Percentiles rank a stretch among this genome's conserved stretches.
These are phyloP conservation scores for Polygonum aviculare DNA, from an alignment of 148 eudicot species.

Conservation along the genomic window DNA sequence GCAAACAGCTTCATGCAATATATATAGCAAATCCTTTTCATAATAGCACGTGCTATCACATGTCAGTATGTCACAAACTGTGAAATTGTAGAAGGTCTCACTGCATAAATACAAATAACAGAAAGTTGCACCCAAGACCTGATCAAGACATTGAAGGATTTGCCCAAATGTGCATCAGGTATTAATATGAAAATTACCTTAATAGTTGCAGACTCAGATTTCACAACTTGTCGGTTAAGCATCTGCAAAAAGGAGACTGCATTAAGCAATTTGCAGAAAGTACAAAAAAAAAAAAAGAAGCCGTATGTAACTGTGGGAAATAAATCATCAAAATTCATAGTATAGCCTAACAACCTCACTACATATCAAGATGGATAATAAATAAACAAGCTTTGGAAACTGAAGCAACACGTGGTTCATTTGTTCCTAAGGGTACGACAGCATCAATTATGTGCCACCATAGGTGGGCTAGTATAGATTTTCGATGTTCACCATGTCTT, in stretches of 20 bases:
- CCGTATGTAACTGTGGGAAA: neutral
- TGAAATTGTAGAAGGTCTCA: neutral
- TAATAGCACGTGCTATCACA: neutral
- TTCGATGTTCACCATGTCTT: neutral
- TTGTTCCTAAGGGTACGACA: neutral
- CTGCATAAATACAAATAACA: neutral
- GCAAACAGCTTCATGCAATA: neutral
- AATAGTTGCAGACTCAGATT: constrained; percentile 84
- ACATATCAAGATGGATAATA: neutral
- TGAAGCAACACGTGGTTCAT: neutral
- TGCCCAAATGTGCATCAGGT: neutral
- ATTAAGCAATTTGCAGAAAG: neutral
- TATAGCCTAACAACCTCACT: neutral
- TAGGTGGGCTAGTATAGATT: neutral
- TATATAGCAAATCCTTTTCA: neutral
- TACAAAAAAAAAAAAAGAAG: constrained; percentile 6
- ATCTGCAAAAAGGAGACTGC: constrained; percentile 42
- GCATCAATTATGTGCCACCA: neutral
- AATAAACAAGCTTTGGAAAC: neutral
- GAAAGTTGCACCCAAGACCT: neutral
- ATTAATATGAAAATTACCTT: constrained; percentile 40
- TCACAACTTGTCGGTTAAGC: constrained; percentile 88
- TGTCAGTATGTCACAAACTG: neutral
- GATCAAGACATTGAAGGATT: neutral
- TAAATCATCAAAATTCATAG: neutral